Base-by-base conservation (phyloP, 2,329 filamentous ascomycete species). In the Paecilomyces formosus region DNA sequence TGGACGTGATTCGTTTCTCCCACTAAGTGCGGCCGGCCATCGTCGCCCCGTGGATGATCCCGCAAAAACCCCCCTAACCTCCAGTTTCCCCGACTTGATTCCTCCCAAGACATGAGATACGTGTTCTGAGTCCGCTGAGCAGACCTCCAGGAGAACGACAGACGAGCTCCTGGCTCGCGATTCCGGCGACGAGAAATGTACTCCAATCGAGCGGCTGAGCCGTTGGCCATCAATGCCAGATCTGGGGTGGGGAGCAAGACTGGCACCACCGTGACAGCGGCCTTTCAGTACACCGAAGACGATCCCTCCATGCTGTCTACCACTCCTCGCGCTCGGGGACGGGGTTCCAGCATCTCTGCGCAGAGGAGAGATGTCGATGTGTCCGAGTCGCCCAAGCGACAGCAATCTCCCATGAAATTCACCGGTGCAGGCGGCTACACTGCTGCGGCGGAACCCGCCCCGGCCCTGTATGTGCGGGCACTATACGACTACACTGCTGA, bases 401-500 rank as follows among this genome's bases (percentile, higher is more conserved):
- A 66, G 61, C 60, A 63, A 35, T 67, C 72, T 3, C 68, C 70
- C 30, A 65, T 67, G 62, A 72, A 70, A 60, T 60, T 70, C 58
- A 63, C 70, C 58, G 61, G 63, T 35, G 62, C 65, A 59, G 67
- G 61, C 53, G 61, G 69, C 58, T 72, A 67, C 62, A 64, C 71
- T 39, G 66, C 69, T 58, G 72, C 68, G 60, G 68, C 70, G 18
- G 80, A 78, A 58, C 73, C 74, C 22, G 66, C 79, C 54, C 78
- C 82, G 28, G 77, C 80, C 54, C 71, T 97, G 81, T 97, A 94
- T 72, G 94, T 99, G 70, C 89, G 92, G 70, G 94, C 94, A 53
- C 84, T 97, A 63, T 99, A 97, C 81, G 91, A 97, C 79, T 99
- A 97, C 79, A 91, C 97, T 71, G 91, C 94, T 70, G 93, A 99